These are phyloP conservation scores for Thalassiosira exigua DNA, from an alignment of 352 stramenopile genomes.

Conservation along the genomic window DNA sequence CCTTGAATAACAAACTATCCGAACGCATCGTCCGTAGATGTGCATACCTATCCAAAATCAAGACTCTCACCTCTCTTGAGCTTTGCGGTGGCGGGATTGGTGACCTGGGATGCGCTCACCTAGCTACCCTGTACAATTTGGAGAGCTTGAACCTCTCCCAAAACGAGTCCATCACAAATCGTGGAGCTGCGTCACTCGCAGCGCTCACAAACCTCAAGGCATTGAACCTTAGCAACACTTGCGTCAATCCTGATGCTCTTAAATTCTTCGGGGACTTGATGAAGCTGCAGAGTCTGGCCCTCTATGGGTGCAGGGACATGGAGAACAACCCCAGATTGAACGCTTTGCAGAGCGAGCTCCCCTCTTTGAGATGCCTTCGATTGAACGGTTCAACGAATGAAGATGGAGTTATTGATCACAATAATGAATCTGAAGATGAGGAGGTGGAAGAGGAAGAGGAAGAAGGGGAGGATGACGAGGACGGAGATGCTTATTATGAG, in stretches of 20 bases:
- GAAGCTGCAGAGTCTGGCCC: constrained; percentile 72
- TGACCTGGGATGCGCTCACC: constrained; percentile 72
- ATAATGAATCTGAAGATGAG: constrained; percentile 10
- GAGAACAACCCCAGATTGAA: constrained; percentile 56
- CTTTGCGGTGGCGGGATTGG: constrained; percentile 77
- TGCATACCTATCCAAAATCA: constrained; percentile 60
- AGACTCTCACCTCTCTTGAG: constrained; percentile 68
- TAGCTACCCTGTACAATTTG: constrained; percentile 75
- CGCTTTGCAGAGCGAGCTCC: constrained; percentile 69
- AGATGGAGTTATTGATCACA: constrained; percentile 67
- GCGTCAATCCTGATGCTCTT: constrained; percentile 69
- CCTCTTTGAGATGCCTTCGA: constrained; percentile 74
- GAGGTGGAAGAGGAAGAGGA: constrained; percentile 30
- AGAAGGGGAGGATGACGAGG: constrained; percentile 30
- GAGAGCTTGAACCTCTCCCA: constrained; percentile 79
- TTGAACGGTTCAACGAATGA: constrained; percentile 65
- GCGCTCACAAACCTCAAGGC: constrained; percentile 76
- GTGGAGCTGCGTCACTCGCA: constrained; percentile 74
- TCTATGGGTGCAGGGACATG: constrained; percentile 78
- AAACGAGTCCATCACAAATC: constrained; percentile 83
- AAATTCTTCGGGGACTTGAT: constrained; percentile 65
- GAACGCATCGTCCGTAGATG: too few species aligned
- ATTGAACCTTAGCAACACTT: constrained; percentile 81
- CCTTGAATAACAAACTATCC: too few species aligned
- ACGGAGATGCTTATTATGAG: constrained; percentile 20